Conservation (phyloP, 805 yeast genomes). For the Pichia cephalocereana region DNA sequence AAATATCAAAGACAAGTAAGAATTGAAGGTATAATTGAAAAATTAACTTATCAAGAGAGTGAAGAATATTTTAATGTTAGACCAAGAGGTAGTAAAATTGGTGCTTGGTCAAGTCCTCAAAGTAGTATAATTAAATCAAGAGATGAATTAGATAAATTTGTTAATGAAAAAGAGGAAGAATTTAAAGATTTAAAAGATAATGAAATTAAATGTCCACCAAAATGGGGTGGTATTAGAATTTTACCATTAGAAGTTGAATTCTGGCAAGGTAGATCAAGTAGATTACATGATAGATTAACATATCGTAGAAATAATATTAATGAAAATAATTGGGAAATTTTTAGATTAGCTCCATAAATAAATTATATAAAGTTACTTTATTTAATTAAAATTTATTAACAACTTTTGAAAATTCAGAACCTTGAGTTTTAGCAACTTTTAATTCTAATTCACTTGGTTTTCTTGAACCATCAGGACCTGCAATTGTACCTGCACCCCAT, state of each 20-base stretch:
- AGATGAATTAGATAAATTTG: slow-evolving; percentile 50
- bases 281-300: slow-evolving; percentile 84
- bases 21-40: slow-evolving; percentile 78
- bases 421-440: slow-evolving; percentile 57
- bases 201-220: slow-evolving; percentile 82
- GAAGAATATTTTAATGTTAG: slow-evolving; percentile 75
- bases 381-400: slow-evolving; percentile 23
- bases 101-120: slow-evolving; percentile 97
- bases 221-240: slow-evolving; percentile 91
- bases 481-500: slow-evolving; percentile 80
- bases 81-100: slow-evolving; percentile 88
- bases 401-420: slow-evolving; percentile 48
- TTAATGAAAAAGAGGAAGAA: slow-evolving; percentile 39
- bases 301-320: slow-evolving; percentile 46
- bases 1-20: slow-evolving; percentile 86
- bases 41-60: slow-evolving; percentile 62
- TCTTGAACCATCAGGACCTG: slow-evolving; percentile 74
- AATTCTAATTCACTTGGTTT: slow-evolving; percentile 54
- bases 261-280: slow-evolving; percentile 91
- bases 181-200: slow-evolving; percentile 47
- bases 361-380: too few species aligned
- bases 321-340: slow-evolving; percentile 46
- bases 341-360: slow-evolving; percentile 73
- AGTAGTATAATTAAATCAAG: slow-evolving; percentile 50
- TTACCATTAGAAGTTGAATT: slow-evolving; percentile 88